Base-by-base conservation (phyloP, 805 yeast species). In the Spathaspora sp. region DNA sequence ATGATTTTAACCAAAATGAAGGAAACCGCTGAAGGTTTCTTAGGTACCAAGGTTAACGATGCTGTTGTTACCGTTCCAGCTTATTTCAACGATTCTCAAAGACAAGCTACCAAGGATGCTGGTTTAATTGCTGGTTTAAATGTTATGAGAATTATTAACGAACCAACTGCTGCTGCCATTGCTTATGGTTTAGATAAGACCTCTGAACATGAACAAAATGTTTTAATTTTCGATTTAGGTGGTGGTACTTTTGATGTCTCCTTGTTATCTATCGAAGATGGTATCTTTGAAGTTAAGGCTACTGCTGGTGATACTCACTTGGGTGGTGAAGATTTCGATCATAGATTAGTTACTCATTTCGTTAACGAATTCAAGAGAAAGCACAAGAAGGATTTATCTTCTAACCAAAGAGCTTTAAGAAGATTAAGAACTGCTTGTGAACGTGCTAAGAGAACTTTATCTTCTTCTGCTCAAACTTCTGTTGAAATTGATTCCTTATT, bases 251-350 rank as follows among this genome's bases (percentile, higher is more conserved):
- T 74, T 66, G 73, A 66, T 72, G 78, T 74, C 49, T 74, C 79
- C 49, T 65, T 74, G 54, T 70, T 74, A 62, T 70, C 78, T 53
- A 74, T 74, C 55, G 78, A 74, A 64, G 78, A 72, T 57, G 78
- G 79, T 71, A 72, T 74, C 59, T 74, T 74, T 61, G 78, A 74
- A 69, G 79, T 74, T 53, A 74, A 74, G 70, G 62, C 79, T 55
- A 74, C 79, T 55, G 78, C 78, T 60, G 78, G 78, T 70, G 78
- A 75, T 60, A 74, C 77, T 61, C 74, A 75, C 66, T 66, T 66
- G 55, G 97, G 97, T 82, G 97, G 97, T 86, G 97, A 92, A 80
- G 98, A 92, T 79, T 93, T 93, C 76, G 98, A 93, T 76, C 83
- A 89, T 86, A 87, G 97, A 78, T 85, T 93, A 70, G 97, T 92